phyloP scores from a whole-genome alignment of 2,329 filamentous ascomycete species.

The Epicoccum nigrum region DNA sequence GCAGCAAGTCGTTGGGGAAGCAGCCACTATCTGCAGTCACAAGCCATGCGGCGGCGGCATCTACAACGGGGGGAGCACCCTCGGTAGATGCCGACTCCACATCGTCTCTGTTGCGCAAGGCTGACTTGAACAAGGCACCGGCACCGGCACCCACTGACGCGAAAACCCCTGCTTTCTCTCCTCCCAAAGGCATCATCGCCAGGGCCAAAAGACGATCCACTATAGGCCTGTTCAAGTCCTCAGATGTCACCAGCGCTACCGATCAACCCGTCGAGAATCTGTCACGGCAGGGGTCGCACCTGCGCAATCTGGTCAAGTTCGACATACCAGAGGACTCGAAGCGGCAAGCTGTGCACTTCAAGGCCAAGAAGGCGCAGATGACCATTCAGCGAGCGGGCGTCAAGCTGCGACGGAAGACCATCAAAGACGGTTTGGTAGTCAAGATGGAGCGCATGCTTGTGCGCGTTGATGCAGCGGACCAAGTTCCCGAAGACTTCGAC shows the following conservation, averaged over 20 bases:
- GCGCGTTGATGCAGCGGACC: conserved; percentile 61
- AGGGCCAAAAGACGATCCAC: conserved; percentile 38
- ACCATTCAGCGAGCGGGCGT: conserved; percentile 43
- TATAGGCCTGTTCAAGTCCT: conserved; percentile 21
- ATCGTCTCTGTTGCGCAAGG: conserved; percentile 44
- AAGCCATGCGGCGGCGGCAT: conserved; percentile 34
- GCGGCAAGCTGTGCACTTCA: conserved; percentile 46
- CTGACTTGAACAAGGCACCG: conserved; percentile 43
- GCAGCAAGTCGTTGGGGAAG: conserved; percentile 33
- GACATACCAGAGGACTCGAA: conserved; percentile 50
- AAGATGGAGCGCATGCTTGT: conserved; percentile 74
- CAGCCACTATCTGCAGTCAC: conserved; percentile 37
- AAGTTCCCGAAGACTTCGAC: conserved; percentile 65
- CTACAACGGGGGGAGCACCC: conserved; percentile 33
- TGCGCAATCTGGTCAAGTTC: conserved; percentile 51
- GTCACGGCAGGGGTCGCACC: conserved; percentile 35
- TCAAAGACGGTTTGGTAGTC: conserved; percentile 65
- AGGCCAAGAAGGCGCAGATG: conserved; percentile 49
- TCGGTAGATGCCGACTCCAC: conserved; percentile 47
- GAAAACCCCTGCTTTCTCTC: conserved; percentile 24
- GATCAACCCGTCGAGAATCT: conserved; percentile 21
- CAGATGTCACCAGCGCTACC: conserved; percentile 1
- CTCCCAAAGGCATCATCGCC: conserved; percentile 38
- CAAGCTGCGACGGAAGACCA: conserved; percentile 48
- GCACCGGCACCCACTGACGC: conserved; percentile 25